These are phyloP conservation scores for Leccinum uliginosum DNA, from an alignment of 768 basidiomycete species.

Conservation along the genomic window DNA sequence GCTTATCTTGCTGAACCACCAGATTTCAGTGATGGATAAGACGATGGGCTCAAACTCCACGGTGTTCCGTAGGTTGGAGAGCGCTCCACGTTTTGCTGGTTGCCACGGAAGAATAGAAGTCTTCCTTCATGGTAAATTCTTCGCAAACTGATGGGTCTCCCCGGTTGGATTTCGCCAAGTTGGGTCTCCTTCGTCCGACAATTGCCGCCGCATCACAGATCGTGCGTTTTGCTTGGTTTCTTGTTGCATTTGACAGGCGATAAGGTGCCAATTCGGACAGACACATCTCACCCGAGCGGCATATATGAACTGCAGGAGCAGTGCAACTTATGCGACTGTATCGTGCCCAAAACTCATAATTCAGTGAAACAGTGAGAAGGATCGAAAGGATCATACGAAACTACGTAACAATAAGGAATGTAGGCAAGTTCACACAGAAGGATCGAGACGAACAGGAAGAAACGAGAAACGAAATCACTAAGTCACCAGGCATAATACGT, in stretches of 20 bases:
- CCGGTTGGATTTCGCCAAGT: conserved; percentile 12
- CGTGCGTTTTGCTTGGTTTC: not conserved
- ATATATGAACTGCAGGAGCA: not conserved
- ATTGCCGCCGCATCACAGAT: conserved; percentile 15
- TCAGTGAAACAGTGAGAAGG: conserved; percentile 24
- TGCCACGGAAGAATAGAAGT: conserved; percentile 31
- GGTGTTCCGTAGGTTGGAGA: conserved; percentile 17
- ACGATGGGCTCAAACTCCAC: conserved; percentile 22
- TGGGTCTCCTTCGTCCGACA: conserved; percentile 12
- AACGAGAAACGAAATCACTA: conserved; percentile 12
- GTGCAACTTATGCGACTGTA: not conserved
- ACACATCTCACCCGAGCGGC: conserved; percentile 5
- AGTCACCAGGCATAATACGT: conserved; percentile 6
- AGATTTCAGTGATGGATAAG: conserved; percentile 12
- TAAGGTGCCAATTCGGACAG: conserved; percentile 11
- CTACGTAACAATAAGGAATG: conserved; percentile 31
- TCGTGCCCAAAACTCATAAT: conserved; percentile 18
- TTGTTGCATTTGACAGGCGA: conserved; percentile 8
- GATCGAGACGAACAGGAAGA: conserved; percentile 6
- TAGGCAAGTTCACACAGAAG: conserved; percentile 24
- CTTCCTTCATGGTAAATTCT: conserved; percentile 26
- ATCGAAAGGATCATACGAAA: conserved; percentile 23
- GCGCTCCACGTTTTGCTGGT: conserved; percentile 27
- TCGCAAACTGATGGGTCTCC: conserved; percentile 12
- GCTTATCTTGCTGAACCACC: not conserved